phyloP scores from a whole-genome alignment of 2,329 filamentous ascomycete genomes.

The Aspergillus brasiliensis region DNA sequence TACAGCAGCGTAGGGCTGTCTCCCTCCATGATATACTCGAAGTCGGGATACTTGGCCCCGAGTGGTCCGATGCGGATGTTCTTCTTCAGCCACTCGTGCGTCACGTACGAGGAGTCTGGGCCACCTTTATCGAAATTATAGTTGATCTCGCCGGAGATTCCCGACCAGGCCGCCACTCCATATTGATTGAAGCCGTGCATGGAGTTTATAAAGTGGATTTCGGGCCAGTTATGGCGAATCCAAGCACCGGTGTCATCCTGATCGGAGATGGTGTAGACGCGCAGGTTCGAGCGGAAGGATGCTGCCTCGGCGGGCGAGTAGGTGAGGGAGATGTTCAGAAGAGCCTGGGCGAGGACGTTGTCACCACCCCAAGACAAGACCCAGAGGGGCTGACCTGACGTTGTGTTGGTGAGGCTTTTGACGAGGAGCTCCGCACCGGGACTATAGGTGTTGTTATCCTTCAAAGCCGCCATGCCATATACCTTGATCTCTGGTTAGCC shows the following conservation, averaged over 20 bases:
- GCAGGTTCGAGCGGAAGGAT: conserved; percentile 45
- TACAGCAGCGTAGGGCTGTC: conserved; percentile 48
- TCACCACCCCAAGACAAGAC: conserved; percentile 58
- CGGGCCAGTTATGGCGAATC: conserved; percentile 57
- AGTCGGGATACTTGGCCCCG: conserved; percentile 50
- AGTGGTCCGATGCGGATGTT: conserved; percentile 57
- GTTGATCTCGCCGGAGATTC: conserved; percentile 55
- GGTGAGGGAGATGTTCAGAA: conserved; percentile 37
- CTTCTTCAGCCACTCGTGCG: conserved; percentile 54
- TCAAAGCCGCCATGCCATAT: conserved; percentile 40
- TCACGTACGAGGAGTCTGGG: conserved; percentile 52
- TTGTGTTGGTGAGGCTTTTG: conserved; percentile 38
- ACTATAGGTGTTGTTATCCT: conserved; percentile 37
- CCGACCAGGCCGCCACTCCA: conserved; percentile 56
- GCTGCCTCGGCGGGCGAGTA: conserved; percentile 32
- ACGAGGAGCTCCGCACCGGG: conserved; percentile 50
- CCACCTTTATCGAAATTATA: conserved; percentile 53
- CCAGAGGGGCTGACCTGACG: conserved; percentile 50
- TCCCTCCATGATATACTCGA: conserved; percentile 56
- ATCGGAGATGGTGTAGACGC: conserved; percentile 61
- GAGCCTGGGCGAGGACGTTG: conserved; percentile 55
- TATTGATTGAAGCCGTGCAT: conserved; percentile 62
- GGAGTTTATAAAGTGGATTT: conserved; percentile 59
- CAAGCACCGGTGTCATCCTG: conserved; percentile 61
- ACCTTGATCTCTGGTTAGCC: background rate